Evolutionary conservation across 164 flowering plant species (phyloP).

Genomic region (Vitis cinerea): DNA sequence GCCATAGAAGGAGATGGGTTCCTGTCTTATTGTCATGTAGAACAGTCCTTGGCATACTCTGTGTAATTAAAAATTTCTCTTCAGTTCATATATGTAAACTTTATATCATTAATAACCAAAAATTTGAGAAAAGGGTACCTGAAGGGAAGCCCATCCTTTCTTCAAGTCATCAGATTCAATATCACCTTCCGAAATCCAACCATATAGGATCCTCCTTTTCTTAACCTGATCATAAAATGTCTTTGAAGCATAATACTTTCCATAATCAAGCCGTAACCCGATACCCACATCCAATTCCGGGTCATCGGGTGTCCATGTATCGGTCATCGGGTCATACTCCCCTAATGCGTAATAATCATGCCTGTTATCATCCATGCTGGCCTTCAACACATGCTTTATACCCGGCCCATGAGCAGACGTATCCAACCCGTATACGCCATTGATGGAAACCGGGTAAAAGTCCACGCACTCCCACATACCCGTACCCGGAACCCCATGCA

Average conservation of each 20-base stretch:
- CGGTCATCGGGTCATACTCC: slow-evolving; percentile 26
- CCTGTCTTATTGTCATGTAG: slow-evolving; percentile 51
- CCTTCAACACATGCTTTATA: slow-evolving; percentile 51
- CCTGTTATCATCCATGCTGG: slow-evolving; percentile 49
- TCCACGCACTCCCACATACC: slow-evolving; percentile 77
- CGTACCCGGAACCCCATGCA: slow-evolving; percentile 54
- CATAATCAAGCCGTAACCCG: slow-evolving; percentile 49
- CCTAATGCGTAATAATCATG: slow-evolving; percentile 51
- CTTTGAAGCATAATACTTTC: slow-evolving; percentile 56
- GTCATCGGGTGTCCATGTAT: slow-evolving; percentile 55
- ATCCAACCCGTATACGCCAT: slow-evolving; percentile 36
- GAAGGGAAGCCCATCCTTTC: slow-evolving; percentile 62
- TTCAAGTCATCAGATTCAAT: slow-evolving; percentile 36
- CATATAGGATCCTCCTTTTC: slow-evolving; percentile 46
- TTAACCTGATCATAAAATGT: slow-evolving; percentile 47
- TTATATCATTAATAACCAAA: no score
- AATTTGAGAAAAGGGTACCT: slow-evolving; percentile 28
- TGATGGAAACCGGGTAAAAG: slow-evolving; percentile 48
- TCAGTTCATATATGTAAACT: no score
- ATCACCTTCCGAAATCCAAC: slow-evolving; percentile 57
- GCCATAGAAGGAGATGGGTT: slow-evolving; percentile 58
- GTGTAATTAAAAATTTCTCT: background rate
- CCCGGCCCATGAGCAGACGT: slow-evolving; percentile 49
- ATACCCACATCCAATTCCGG: slow-evolving; percentile 51
- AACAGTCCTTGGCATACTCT: slow-evolving; percentile 61